Percentiles rank a stretch among this genome's conserved stretches.
Evolutionary conservation across 179 eudicot species (phyloP).

Genomic region (Monotropa hypopitys): DNA sequence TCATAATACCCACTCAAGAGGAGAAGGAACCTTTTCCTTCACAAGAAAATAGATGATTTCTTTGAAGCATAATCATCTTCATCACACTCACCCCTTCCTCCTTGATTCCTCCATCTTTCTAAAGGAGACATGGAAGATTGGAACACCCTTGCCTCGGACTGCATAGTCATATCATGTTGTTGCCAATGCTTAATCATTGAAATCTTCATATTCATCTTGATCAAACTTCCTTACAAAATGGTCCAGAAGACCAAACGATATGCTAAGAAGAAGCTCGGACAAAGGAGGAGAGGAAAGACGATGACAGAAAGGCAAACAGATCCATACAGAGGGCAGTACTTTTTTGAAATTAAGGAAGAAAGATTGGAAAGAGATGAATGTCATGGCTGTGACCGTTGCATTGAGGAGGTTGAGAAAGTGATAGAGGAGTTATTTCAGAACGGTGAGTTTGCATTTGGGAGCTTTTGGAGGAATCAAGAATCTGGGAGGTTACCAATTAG

Average conservation of each 20-base stretch:
- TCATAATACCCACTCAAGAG: slow-evolving; percentile 21
- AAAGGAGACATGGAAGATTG: slow-evolving; percentile 37
- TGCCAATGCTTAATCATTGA: slow-evolving; percentile 68
- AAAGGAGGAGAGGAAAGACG: slow-evolving; percentile 13
- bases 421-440: slow-evolving; percentile 28
- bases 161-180: slow-evolving; percentile 63
- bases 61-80: slow-evolving; percentile 3
- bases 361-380: not conserved
- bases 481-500: slow-evolving; percentile 3
- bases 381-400: slow-evolving; percentile 12
- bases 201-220: slow-evolving; percentile 33
- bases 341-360: not conserved
- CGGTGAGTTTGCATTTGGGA: slow-evolving; percentile 50
- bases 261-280: slow-evolving; percentile 26
- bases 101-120: not conserved
- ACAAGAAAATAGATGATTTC: slow-evolving; percentile 26
- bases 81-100: not conserved
- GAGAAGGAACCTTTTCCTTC: slow-evolving; percentile 27
- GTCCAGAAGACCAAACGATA: slow-evolving; percentile 24
- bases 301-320: not conserved
- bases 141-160: slow-evolving; percentile 44
- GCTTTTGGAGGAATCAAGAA: slow-evolving; percentile 36
- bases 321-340: not conserved
- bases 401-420: slow-evolving; percentile 39
- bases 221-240: slow-evolving; percentile 39